Evolutionary conservation across 805 yeast genomes (phyloP).

Genomic region (Pichia scutulata): DNA sequence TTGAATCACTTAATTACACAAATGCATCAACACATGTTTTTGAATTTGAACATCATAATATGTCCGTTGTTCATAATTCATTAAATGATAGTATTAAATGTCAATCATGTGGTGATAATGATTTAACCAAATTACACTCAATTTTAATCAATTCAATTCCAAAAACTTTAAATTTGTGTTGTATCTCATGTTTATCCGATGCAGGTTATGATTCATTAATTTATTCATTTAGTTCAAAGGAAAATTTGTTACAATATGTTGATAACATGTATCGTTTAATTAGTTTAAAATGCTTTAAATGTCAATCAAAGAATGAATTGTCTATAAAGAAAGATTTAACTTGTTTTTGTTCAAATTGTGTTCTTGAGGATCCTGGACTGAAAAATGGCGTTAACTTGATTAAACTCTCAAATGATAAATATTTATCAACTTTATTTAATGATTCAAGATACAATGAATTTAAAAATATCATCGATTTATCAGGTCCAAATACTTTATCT

Average conservation of each 20-base stretch:
- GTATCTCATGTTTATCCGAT: slow-evolving; percentile 3
- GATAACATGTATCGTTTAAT: slow-evolving; percentile 5
- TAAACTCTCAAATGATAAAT: not conserved
- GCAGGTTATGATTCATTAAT: not conserved
- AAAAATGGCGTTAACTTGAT: not conserved
- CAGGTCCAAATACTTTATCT: not conserved
- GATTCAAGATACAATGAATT: not conserved
- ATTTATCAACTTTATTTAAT: not conserved
- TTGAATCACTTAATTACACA: not conserved
- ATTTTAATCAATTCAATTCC: not conserved
- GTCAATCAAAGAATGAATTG: slow-evolving; percentile 1
- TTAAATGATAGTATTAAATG: slow-evolving; percentile 2
- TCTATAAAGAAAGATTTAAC: not conserved
- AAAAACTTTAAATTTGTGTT: not conserved
- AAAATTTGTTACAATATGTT: slow-evolving; percentile 1
- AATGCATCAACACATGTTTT: not conserved
- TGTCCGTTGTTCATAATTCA: not conserved
- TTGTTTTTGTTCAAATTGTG: slow-evolving; percentile 6
- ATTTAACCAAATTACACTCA: not conserved
- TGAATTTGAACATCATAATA: slow-evolving; percentile 1
- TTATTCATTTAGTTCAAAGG: slow-evolving; percentile 2
- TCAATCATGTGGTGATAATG: slow-evolving; percentile 5
- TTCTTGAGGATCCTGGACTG: not conserved
- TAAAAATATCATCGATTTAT: not conserved
- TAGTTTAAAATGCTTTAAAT: slow-evolving; percentile 4